Percentiles rank a stretch among this genome's conserved stretches.
Conservation (phyloP, 345 rosid genomes). For the Cardiospermum halicacabum region DNA sequence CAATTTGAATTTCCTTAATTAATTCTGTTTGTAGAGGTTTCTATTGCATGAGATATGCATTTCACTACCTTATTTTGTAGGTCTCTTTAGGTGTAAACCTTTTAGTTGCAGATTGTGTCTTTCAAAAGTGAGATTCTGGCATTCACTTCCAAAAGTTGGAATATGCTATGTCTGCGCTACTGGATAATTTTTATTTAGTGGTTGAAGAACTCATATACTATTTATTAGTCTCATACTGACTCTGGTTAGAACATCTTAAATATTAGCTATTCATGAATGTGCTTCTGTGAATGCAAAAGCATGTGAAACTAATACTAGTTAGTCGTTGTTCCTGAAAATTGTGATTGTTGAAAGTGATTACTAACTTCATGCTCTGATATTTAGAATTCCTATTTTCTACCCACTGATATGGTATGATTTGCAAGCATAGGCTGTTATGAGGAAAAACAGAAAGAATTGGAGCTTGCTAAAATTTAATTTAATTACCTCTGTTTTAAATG, state of each 20-base stretch:
- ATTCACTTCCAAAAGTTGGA: not conserved
- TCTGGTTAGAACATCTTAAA: not conserved
- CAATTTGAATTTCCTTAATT: constrained; percentile 4
- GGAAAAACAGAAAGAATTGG: not conserved
- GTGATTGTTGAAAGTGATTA: not conserved
- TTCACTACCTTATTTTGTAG: not conserved
- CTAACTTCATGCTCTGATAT: not conserved
- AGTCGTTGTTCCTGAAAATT: not conserved
- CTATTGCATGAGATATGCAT: constrained; percentile 1
- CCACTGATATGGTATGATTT: not conserved
- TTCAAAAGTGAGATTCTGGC: not conserved
- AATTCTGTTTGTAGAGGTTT: not conserved
- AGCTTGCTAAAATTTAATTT: not conserved
- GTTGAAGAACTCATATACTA: not conserved
- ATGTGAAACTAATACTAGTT: not conserved
- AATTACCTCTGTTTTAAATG: not conserved
- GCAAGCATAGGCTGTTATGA: not conserved
- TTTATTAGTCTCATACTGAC: not conserved
- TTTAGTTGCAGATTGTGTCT: constrained; percentile 6
- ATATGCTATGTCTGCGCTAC: not conserved
- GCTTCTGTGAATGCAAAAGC: no score
- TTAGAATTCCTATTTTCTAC: not conserved
- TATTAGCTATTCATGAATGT: not conserved
- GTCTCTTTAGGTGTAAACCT: not conserved
- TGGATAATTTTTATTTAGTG: not conserved